A percentile compares a stretch with the other conserved stretches of the same genome.
Evolutionary conservation across 805 yeast species (phyloP).

Genomic region (Helenozyma baotianmanensis): DNA sequence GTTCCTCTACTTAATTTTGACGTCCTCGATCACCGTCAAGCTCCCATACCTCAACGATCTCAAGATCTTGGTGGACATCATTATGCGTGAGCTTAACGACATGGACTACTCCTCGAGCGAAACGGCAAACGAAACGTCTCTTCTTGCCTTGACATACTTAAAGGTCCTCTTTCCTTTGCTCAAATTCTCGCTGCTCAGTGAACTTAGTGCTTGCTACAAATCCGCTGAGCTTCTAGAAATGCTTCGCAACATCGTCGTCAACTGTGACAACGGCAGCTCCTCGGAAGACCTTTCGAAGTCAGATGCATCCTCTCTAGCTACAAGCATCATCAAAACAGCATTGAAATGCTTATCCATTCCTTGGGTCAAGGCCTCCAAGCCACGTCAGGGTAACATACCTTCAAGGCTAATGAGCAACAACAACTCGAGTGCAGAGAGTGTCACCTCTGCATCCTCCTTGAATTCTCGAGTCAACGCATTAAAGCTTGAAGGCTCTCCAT

Average conservation of each 20-base stretch:
- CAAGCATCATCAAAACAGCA: constrained; percentile 27
- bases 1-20: constrained; percentile 67
- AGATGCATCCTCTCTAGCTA: too few relatives aligned
- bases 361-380: constrained; percentile 24
- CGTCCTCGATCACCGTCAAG: constrained; percentile 58
- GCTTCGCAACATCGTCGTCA: constrained; percentile 43
- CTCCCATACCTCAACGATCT: constrained; percentile 79
- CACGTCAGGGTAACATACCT: neutral
- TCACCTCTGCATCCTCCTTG: constrained; percentile 8
- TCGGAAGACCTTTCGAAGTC: neutral
- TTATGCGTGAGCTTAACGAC: constrained; percentile 73
- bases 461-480: constrained; percentile 1
- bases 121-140: constrained; percentile 55
- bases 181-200: constrained; percentile 54
- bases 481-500: constrained; percentile 1
- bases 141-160: constrained; percentile 45
- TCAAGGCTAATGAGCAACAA: neutral
- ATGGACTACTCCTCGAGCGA: constrained; percentile 46
- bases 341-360: constrained; percentile 28
- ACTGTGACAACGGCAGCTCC: constrained; percentile 11
- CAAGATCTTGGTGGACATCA: constrained; percentile 76
- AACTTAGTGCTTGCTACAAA: constrained; percentile 52
- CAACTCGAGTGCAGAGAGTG: constrained; percentile 11
- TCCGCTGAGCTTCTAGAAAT: constrained; percentile 47
- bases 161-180: constrained; percentile 72